Evolutionary conservation across 2,329 filamentous ascomycete species (phyloP).

Genomic region (Byssothecium circinans): DNA sequence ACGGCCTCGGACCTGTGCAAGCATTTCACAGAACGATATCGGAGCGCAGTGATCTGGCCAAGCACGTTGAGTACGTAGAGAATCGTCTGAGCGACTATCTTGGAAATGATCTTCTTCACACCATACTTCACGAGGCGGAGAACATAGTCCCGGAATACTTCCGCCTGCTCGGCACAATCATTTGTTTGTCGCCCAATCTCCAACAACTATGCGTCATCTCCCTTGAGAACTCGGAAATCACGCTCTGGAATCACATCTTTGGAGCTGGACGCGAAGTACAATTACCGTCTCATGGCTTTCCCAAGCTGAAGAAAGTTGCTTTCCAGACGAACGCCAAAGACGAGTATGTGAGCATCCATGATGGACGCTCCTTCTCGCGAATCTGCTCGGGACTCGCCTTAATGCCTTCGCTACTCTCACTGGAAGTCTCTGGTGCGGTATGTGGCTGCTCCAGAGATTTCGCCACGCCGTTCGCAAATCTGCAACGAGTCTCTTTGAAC

Average conservation of each 20-base stretch:
- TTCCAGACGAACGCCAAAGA: slow-evolving; percentile 18
- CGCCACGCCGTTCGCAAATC: slow-evolving; percentile 3
- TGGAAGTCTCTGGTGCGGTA: slow-evolving; percentile 18
- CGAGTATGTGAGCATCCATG: neutral
- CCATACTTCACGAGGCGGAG: neutral
- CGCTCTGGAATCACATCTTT: slow-evolving; percentile 25
- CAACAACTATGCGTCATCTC: slow-evolving; percentile 25
- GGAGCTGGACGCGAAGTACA: neutral
- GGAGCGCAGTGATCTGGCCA: neutral
- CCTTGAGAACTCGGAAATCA: slow-evolving; percentile 19
- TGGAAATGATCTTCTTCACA: slow-evolving; percentile 19
- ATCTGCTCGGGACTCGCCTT: slow-evolving; percentile 9
- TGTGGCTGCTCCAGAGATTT: neutral
- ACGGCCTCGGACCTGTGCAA: slow-evolving; percentile 16
- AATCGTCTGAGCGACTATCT: slow-evolving; percentile 25
- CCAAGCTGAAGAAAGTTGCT: slow-evolving; percentile 18
- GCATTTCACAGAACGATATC: slow-evolving; percentile 22
- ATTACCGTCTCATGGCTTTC: slow-evolving; percentile 6
- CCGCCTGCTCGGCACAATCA: slow-evolving; percentile 19
- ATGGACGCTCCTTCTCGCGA: slow-evolving; percentile 9
- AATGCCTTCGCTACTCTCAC: slow-evolving; percentile 13
- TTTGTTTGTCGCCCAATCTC: slow-evolving; percentile 21
- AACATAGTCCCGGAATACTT: slow-evolving; percentile 20
- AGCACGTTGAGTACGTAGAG: slow-evolving; percentile 27
- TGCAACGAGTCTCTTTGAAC: slow-evolving; percentile 24